These are phyloP conservation scores for Annulohypoxylon moriforme DNA, from an alignment of 495 filamentous ascomycete genomes.

Conservation along the genomic window DNA sequence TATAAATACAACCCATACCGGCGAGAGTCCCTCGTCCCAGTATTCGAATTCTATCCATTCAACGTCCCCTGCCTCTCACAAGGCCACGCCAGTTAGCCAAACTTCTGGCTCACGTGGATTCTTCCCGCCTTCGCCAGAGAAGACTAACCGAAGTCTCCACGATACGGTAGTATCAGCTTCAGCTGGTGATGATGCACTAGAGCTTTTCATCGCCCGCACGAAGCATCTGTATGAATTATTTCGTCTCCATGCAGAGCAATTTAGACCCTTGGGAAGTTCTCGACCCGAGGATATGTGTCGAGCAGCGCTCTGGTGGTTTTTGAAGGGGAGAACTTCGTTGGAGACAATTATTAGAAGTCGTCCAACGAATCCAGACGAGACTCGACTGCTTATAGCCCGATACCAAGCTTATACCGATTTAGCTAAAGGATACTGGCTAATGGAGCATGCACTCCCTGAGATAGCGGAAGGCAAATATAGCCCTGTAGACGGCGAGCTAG, in stretches of 20 bases:
- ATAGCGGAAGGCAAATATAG: conserved; percentile 50
- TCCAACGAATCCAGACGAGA: conserved; percentile 60
- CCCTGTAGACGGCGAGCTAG: conserved; percentile 53
- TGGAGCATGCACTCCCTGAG: conserved; percentile 72
- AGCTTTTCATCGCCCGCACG: conserved; percentile 73
- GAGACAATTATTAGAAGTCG: conserved; percentile 75
- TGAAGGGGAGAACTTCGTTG: conserved; percentile 77
- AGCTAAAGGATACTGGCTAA: conserved; percentile 85
- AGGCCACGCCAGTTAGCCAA: conserved; percentile 44
- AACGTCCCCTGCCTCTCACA: conserved; percentile 44
- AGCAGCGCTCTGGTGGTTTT: conserved; percentile 87
- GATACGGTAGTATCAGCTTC: conserved; percentile 55
- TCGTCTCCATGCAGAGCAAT: conserved; percentile 74
- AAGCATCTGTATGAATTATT: conserved; percentile 76
- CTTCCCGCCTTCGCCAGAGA: conserved; percentile 42
- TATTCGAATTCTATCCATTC: conserved; percentile 44
- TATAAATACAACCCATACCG: conserved; percentile 28
- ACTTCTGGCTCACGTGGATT: conserved; percentile 39
- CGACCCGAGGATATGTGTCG: conserved; percentile 73
- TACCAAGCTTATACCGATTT: conserved; percentile 82
- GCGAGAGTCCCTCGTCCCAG: conserved; percentile 37
- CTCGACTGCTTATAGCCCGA: conserved; percentile 52
- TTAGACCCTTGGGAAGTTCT: conserved; percentile 69
- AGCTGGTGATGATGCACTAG: conserved; percentile 71
- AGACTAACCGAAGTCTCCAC: conserved; percentile 46